These are phyloP conservation scores for Pseudogymnoascus pannorum DNA, from an alignment of 2,329 filamentous ascomycete species.

Conservation along the genomic window DNA sequence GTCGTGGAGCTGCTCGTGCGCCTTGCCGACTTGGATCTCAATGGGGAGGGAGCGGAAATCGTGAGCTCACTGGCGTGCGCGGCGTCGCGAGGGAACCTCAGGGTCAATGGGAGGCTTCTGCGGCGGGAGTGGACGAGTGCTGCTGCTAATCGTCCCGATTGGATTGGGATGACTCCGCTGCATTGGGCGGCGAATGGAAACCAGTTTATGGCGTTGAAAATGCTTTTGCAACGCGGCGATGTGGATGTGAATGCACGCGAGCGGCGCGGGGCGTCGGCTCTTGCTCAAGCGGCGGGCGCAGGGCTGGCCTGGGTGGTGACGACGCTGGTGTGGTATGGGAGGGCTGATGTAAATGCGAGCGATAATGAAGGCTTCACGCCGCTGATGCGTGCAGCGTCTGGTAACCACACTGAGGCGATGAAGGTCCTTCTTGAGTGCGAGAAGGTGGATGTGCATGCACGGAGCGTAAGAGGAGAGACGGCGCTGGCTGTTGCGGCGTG, in stretches of 20 bases:
- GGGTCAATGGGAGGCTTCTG: neutral
- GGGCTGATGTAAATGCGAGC: neutral
- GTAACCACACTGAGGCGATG: neutral
- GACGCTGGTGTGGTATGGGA: neutral
- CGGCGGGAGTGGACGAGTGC: neutral
- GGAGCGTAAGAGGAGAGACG: neutral
- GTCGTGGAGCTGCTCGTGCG: neutral
- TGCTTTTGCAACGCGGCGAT: neutral
- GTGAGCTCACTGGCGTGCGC: neutral
- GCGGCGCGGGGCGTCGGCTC: neutral
- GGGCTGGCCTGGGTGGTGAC: neutral
- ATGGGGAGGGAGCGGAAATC: neutral
- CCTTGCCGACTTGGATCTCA: neutral
- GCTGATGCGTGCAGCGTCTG: neutral
- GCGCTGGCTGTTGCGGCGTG: neutral
- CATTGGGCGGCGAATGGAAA: neutral
- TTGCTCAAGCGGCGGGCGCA: neutral
- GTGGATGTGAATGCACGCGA: neutral
- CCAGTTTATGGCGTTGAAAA: neutral
- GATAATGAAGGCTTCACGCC: neutral
- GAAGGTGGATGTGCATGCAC: neutral
- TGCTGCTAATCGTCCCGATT: neutral
- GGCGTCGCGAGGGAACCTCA: neutral
- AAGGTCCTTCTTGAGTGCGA: neutral
- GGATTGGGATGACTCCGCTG: neutral